Evolutionary conservation across 2,329 filamentous ascomycete genomes (phyloP).

Genomic region (Venturia aucupariae): DNA sequence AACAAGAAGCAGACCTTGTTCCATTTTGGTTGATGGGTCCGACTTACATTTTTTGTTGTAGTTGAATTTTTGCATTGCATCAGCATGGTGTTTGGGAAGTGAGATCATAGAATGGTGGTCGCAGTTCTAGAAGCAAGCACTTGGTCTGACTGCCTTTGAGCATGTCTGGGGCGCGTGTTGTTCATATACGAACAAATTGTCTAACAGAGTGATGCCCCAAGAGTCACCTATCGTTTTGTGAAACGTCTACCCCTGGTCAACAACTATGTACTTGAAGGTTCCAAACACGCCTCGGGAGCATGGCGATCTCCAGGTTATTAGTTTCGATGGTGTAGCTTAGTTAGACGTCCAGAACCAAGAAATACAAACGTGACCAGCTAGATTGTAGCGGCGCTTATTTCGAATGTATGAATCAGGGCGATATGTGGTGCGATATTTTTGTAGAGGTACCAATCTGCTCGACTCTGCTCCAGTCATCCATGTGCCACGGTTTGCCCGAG

Average conservation of each 20-base stretch:
- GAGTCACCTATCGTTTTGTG: neutral
- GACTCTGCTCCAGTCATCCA: no score
- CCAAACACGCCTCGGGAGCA: neutral
- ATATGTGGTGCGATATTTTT: no score
- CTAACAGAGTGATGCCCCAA: neutral
- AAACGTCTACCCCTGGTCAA: neutral
- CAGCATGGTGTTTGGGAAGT: neutral
- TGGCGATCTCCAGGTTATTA: neutral
- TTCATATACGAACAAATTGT: neutral
- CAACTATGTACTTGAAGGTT: neutral
- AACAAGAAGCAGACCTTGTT: constrained; percentile 43
- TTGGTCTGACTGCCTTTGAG: neutral
- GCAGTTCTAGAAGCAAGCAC: neutral
- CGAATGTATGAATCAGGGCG: no score
- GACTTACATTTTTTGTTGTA: constrained; percentile 6
- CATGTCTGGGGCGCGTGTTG: neutral
- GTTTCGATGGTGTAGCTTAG: neutral
- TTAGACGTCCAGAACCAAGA: neutral
- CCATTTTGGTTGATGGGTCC: constrained; percentile 33
- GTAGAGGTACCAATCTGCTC: no score
- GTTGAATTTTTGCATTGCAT: neutral
- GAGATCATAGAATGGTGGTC: neutral
- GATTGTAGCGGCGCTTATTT: no score
- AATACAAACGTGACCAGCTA: no score
- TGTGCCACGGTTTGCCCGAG: neutral